Evolutionary conservation across 495 filamentous ascomycete species (phyloP), one percentile per base, ranked within the genome.

Genomic region (Hyaloscypha finlandica): DNA sequence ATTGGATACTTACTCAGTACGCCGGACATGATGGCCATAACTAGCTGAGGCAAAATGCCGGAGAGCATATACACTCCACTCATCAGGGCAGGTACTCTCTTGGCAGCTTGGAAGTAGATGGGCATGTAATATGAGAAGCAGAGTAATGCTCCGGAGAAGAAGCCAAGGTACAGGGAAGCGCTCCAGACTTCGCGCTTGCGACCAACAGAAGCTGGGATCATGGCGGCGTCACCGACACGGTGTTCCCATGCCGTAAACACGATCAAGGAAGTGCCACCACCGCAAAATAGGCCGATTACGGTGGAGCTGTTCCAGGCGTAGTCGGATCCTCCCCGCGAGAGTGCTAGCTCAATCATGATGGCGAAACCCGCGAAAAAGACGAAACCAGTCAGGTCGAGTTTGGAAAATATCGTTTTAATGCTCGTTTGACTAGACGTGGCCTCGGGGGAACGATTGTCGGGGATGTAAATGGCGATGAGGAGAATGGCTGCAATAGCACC

Each of bases 101-200:
- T 80, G 68, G 86, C 83, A 2, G 83, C 83, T 71, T 92, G 89
- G 74, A 91, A 89, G 81, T 84, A 91, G 45, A 90, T 81, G 1
- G 87, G 86, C 1, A 89, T 70, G 62, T 85, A 86, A 68, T 84
- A 86, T 0, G 81, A 68, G 52, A 78, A 68, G 16, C 78, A 72
- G 32, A 68, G 68, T 45, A 77, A 59, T 2, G 29, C 32, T n/a
- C 51, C 57, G 22, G 66, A 57, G 30, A 67, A 58, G 25, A 81
- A 73, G 25, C 73, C 74, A 19, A 51, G 61, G 48, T 73, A 63
- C 53, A 78, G 2, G 58, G 75, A 77, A 45, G 74, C 74, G 8
- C 67, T 68, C 75, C 75, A 80, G 0, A 82, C 75, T 16, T 68
- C 71, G 37, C 74, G 66, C 60, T 75, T 60, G 6, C 59, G 42